Conservation (phyloP, 805 yeast genomes). For the Zygoascus biomembranicola region DNA sequence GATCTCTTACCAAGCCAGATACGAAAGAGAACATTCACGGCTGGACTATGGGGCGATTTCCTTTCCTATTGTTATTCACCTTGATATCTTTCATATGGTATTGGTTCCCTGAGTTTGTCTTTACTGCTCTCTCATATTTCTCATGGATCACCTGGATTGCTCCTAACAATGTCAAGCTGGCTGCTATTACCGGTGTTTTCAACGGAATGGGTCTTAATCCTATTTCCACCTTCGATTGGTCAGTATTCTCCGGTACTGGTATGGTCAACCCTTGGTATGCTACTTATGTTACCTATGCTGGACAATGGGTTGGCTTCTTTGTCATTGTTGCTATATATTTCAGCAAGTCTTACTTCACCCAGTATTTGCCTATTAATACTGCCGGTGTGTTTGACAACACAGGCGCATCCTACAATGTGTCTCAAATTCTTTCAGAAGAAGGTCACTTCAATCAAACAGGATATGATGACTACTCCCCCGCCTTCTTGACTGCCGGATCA, state of each 20-base stretch:
- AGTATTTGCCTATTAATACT: conserved; percentile 51
- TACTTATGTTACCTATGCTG: conserved; percentile 8
- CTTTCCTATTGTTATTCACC: conserved; percentile 39
- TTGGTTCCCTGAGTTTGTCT: conserved; percentile 62
- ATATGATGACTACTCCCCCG: conserved; percentile 57
- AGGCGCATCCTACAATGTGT: conserved; percentile 42
- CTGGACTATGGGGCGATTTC: conserved; percentile 50
- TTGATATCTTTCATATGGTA: conserved; percentile 43
- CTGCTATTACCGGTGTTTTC: conserved; percentile 53
- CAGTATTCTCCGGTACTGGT: conserved; percentile 20
- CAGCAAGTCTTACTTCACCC: conserved; percentile 49
- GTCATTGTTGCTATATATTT: conserved; percentile 42
- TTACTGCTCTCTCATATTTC: conserved; percentile 53
- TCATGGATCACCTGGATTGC: conserved; percentile 54
- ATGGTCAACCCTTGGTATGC: conserved; percentile 14
- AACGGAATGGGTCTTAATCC: conserved; percentile 34
- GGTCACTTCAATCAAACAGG: conserved; percentile 20
- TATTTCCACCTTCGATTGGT: conserved; percentile 35
- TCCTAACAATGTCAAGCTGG: conserved; percentile 45
- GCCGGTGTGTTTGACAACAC: conserved; percentile 44
- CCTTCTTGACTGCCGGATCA: conserved; percentile 51
- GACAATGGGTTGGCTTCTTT: conserved; percentile 12
- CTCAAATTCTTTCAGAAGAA: conserved; percentile 32
- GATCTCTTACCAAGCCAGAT: conserved; percentile 32
- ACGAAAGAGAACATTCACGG: conserved; percentile 37